Base-by-base conservation (phyloP, 768 basidiomycete species). In the Termitomyces heimii region DNA sequence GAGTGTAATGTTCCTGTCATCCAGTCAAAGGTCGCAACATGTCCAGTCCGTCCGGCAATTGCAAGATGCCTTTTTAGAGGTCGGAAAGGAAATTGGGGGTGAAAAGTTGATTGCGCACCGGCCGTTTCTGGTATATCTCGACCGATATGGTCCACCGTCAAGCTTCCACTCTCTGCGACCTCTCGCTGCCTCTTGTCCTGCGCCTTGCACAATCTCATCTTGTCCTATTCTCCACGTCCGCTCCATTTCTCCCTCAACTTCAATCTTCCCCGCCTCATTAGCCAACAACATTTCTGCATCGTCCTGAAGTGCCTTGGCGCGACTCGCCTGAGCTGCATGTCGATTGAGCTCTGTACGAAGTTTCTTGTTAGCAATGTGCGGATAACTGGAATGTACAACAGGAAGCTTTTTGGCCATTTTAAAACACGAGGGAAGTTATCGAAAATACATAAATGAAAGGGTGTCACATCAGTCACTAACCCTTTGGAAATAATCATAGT, bases 1-100 rank as follows among this genome's bases (percentile, higher is more conserved):
- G 89, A 79, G 66, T 94, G 90, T 28, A 97, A 72, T 32, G 83
- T 82, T 0, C 93, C 94, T 0, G 88, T 84, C 67, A 90, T 86
- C 92, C 92, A 94, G 69, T 98, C 94, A 64, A 98, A 95, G 0
- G 94, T 91, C 3, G 93, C 91, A 18, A 93, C 85, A 73, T 97
- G 94, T 0, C 97, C 95, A 34, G 76, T 78, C 13, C 78, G 80
- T 5, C 94, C 94, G 0, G 83, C 90, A 61, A 98, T 85, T 0
- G 93, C 95, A 54, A 98, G 68, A 70, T 96, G 88, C 69, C 94
- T 92, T 37, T 56, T 2, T 12, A 34, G 62, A 35, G 9, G 34
- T 53, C 35, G 46, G 50, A 20, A 56, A 40, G 56, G 31, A 44
- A 26, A 44, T 8, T 34, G 10, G 12, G 46, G 14, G 34, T 18